Base-by-base conservation (phyloP, 768 basidiomycete species). In the Hemileccinum rubropunctum region DNA sequence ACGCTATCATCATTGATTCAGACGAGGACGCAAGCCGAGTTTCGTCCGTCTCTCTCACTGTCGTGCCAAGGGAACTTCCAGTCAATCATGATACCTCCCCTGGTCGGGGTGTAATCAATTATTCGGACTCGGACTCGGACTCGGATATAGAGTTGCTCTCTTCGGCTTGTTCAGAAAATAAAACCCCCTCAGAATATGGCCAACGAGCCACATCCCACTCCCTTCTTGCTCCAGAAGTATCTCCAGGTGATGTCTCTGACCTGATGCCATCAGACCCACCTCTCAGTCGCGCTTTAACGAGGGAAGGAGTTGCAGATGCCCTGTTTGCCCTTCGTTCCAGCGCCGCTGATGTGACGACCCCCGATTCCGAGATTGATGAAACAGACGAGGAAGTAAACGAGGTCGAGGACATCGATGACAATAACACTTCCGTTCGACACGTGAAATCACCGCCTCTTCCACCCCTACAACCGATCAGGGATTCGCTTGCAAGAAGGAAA, bases 1-100 rank as follows among this genome's bases (percentile, higher is more conserved):
- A 62, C 7, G 65, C 58, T 40, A 65, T 67, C 30, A 6, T 54
- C 44, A 51, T 60, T 41, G 52, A 60, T 47, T 56, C 52, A 26
- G 63, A 63, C 32, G 51, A 66, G 37, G 56, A 51, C 44, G 21
- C 35, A 1, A 18, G 27, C 18, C 18, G 37, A 2, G 32, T 30
- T 15, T 46, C 48, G 18, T 37, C 39, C 32, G 38, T 32, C 33
- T 42, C 45, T 43, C 46, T 30, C 18, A 40, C 47, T 35, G 33
- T 44, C 21, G 11, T 14, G 13, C 42, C 27, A 47, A 46, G 36
- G 41, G 34, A 13, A 26, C 21, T 6, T 37, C 30, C 48, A 18
- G 43, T 21, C 42, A 27, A 41, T 50, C 46, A 7, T 39, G 50
- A 6, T 30, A 7, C 23, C n/a, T 34, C 44, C 23, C 45, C 27